Base-by-base conservation (phyloP, 2,329 filamentous ascomycete genomes). In the Chaetomium sp. region DNA sequence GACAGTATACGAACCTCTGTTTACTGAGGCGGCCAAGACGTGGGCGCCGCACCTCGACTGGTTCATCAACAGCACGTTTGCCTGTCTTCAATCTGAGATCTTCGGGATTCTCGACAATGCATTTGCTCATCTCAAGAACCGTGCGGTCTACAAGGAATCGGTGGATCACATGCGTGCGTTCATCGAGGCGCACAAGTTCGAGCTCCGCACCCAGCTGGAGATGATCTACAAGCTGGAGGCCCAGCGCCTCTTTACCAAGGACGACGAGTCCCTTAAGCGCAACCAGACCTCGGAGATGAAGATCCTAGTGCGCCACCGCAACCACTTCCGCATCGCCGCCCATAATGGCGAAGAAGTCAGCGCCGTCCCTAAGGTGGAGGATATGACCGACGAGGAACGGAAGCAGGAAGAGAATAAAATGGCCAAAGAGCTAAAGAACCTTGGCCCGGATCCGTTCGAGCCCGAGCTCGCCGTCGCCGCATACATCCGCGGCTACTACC, bases 401-500 rank as follows among this genome's bases (percentile, higher is more conserved):
- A 52, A 54, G 0, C 69, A 72, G 10, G 80, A 83, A 38, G 66
- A 72, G 3, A 72, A 69, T 36, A 67, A 69, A 34, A 71, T 78
- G 6, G 68, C 70, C 27, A 61, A 66, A 6, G 74, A 82, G 33
- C 59, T 74, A 6, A 62, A 67, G 10, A 78, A 76, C 33, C 71
- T 89, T 9, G 77, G 77, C 0, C 67, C 72, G 0, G 87, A 90
- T 62, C 73, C 75, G 0, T 89, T 82, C 61, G 66, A 74, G 1
- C 69, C 71, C 0, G 86, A 89, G 64, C 68, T 91, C 0, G 73
- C 78, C 7, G 80, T 87, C 0, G 79, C 87, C 0, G 76, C 83
- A 0, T 82, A 82, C 4, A 77, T 88, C 45, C 74, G 85, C 0
- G 85, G 80, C 0, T 91, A 90, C 67, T 91, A 91, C 65, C 76